These are phyloP conservation scores for Tetracladium maxilliforme DNA, from an alignment of 2,329 filamentous ascomycete genomes.

Conservation along the genomic window DNA sequence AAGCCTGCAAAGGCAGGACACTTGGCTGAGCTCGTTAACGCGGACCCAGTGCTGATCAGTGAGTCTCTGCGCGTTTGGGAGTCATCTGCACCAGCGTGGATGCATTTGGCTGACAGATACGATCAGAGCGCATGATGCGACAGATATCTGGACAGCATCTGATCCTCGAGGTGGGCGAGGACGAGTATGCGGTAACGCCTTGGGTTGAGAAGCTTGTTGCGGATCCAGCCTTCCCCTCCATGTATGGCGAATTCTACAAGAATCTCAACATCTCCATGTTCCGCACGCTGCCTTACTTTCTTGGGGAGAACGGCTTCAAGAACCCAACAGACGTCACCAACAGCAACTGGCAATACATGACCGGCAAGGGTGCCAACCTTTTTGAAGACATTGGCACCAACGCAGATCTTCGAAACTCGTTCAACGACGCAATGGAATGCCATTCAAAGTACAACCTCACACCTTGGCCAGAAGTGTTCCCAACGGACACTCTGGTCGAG, in stretches of 20 bases:
- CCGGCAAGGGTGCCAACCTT: conserved; percentile 11
- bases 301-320: conserved; percentile 16
- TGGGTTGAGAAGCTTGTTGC: conserved; percentile 15
- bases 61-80: conserved; percentile 3
- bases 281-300: conserved; percentile 14
- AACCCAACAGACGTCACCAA: conserved; percentile 17
- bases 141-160: conserved; percentile 19
- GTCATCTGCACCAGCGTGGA: too few relatives aligned
- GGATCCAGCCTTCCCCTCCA: conserved; percentile 12
- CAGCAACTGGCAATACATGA: conserved; percentile 18
- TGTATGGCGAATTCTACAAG: conserved; percentile 18
- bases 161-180: conserved; percentile 16
- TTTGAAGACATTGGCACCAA: conserved; percentile 17
- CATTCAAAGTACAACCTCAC: conserved; percentile 21
- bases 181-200: conserved; percentile 17
- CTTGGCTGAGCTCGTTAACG: conserved; percentile 16
- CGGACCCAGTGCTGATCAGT: conserved; percentile 18
- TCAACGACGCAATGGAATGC: conserved; percentile 21
- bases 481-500: conserved; percentile 14
- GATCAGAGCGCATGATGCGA: conserved; percentile 15
- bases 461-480: conserved; percentile 19
- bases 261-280: conserved; percentile 17
- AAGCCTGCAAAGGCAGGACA: conserved; percentile 13
- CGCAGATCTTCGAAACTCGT: conserved; percentile 13
- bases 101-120: too few relatives aligned